These are phyloP conservation scores for Cyberlindnera xishuangbannaensis DNA, from an alignment of 805 yeast species.

Conservation along the genomic window DNA sequence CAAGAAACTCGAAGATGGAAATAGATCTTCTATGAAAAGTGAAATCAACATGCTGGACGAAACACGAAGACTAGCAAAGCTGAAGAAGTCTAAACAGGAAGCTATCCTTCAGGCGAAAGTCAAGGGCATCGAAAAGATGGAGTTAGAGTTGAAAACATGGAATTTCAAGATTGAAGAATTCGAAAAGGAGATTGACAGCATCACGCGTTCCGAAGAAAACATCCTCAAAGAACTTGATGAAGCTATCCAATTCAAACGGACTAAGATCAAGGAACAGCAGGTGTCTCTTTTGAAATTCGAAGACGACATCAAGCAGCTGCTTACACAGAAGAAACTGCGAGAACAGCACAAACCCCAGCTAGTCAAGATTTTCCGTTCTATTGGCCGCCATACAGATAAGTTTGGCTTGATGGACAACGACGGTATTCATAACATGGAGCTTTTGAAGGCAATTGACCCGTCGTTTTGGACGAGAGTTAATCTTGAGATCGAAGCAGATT, in stretches of 20 bases:
- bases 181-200: slow-evolving; percentile 13
- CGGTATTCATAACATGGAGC: slow-evolving; percentile 18
- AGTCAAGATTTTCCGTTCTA: slow-evolving; percentile 12
- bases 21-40: slow-evolving; percentile 33
- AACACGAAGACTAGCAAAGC: slow-evolving; percentile 31
- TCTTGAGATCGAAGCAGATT: slow-evolving; percentile 28
- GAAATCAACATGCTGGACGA: slow-evolving; percentile 39
- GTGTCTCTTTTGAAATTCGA: slow-evolving; percentile 13
- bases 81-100: slow-evolving; percentile 31
- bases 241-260: slow-evolving; percentile 14
- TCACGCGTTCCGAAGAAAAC: slow-evolving; percentile 14
- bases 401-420: slow-evolving; percentile 21
- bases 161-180: slow-evolving; percentile 23
- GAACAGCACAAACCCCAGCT: slow-evolving; percentile 15
- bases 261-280: slow-evolving; percentile 8
- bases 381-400: slow-evolving; percentile 17
- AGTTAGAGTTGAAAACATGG: slow-evolving; percentile 32
- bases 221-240: slow-evolving; percentile 15
- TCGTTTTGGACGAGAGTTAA: slow-evolving; percentile 16
- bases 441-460: slow-evolving; percentile 15
- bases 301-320: slow-evolving; percentile 13
- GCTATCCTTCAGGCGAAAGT: slow-evolving; percentile 24
- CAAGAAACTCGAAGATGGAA: slow-evolving; percentile 35
- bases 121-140: slow-evolving; percentile 30
- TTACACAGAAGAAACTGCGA: slow-evolving; percentile 17